Evolutionary conservation across 371 early-diverging fungal species (phyloP).

Genomic region (Choanephora cucurbitarum): DNA sequence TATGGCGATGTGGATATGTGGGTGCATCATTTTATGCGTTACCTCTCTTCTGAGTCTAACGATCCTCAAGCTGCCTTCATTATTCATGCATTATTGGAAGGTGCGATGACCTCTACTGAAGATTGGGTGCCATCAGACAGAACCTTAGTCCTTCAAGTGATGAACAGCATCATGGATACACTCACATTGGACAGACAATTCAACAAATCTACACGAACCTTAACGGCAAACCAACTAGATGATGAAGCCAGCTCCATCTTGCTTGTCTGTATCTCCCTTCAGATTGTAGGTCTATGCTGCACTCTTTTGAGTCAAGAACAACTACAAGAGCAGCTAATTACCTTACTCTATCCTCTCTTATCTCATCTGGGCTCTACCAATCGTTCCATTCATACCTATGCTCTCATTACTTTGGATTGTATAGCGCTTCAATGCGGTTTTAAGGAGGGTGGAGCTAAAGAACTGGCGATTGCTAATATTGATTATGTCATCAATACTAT

Average conservation of each 20-base stretch:
- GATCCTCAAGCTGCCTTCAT: slow-evolving; percentile 54
- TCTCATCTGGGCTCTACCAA: slow-evolving; percentile 53
- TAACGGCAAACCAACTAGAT: slow-evolving; percentile 11
- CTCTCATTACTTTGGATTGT: slow-evolving; percentile 39
- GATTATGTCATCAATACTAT: slow-evolving; percentile 68
- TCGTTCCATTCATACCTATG: slow-evolving; percentile 39
- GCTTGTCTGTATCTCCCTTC: slow-evolving; percentile 34
- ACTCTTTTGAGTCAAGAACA: slow-evolving; percentile 19
- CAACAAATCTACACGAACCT: slow-evolving; percentile 9
- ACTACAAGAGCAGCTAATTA: slow-evolving; percentile 50
- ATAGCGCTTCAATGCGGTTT: slow-evolving; percentile 40
- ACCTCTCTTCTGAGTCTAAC: slow-evolving; percentile 26
- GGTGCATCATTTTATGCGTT: slow-evolving; percentile 48
- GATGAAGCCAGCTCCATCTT: slow-evolving; percentile 29
- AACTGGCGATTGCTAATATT: slow-evolving; percentile 55
- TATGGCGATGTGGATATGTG: slow-evolving; percentile 44
- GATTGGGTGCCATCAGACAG: slow-evolving; percentile 7
- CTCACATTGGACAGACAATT: slow-evolving; percentile 12
- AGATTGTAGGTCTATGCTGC: slow-evolving; percentile 31
- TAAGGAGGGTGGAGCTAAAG: slow-evolving; percentile 16
- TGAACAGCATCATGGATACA: slow-evolving; percentile 25
- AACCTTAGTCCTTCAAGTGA: slow-evolving; percentile 16
- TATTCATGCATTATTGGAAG: slow-evolving; percentile 49
- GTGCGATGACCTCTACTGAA: slow-evolving; percentile 23
- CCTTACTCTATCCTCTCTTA: slow-evolving; percentile 58